Evolutionary conservation across 768 basidiomycete species (phyloP), one percentile per base, ranked within the genome.

Genomic region (Pholiota microspora): DNA sequence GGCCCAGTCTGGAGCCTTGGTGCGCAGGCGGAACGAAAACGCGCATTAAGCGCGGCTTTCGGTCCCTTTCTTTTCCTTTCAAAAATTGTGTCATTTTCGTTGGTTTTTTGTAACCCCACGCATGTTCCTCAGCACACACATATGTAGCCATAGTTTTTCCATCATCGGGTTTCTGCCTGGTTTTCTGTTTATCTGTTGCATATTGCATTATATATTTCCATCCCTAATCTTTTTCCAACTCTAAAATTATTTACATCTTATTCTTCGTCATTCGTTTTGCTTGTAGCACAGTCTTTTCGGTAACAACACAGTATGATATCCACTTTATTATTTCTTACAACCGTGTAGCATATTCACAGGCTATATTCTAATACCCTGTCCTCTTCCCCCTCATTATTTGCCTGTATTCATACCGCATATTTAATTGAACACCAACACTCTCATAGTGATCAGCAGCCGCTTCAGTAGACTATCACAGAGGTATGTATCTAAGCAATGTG

Each of bases 1-100:
- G 64, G 76, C 72, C 27, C 72, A 73, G 44, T 65, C 76, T 38
- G 73, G 69, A 45, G 66, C 58, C 57, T 55, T 58, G 61, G 45
- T 68, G 15, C 53, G 53, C 40, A 70, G 74, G 34, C 73, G 75
- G 64, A 69, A 69, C 50, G 55, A 64, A 51, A 70, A 71, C 24
- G 56, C 64, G 53, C 66, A 64, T 36, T 67, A 32, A 66, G 42
- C 31, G 42, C 36, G 16, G 25, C 53, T 36, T 23, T 32, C 48
- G 8, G n/a, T 31, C 35, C 36, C 16, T 50, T 24, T 4, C 5
- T 32, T 23, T 25, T 15, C 34, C n/a, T 13, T 21, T 25, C 24
- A 12, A 50, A 32, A 28, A 35, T 36, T 21, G 24, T 36, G 21
- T 24, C 49, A 12, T 50, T 28, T 24, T 35, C 12, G 40, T 42